Evolutionary conservation across 164 flowering plant species (phyloP).

Genomic region (Magnolia sinica): DNA sequence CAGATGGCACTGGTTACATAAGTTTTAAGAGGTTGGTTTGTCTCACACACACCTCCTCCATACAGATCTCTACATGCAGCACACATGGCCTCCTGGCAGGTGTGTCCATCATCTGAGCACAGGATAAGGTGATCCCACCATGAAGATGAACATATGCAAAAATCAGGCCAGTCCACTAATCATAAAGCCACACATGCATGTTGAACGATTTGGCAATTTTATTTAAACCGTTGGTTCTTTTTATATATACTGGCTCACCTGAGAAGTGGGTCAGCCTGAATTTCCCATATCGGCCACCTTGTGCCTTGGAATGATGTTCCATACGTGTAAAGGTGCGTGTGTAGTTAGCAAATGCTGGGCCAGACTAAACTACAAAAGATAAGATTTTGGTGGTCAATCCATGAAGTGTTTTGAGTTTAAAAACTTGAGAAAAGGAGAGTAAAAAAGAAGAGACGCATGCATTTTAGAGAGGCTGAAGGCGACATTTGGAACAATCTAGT

Average conservation of each 20-base stretch:
- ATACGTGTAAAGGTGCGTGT: too few relatives aligned
- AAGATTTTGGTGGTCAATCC: not conserved
- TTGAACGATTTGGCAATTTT: not conserved
- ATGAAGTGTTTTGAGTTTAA: not conserved
- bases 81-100: not conserved
- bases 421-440: not conserved
- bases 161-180: not conserved
- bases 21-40: not conserved
- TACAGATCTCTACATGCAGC: not conserved
- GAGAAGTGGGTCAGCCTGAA: not conserved
- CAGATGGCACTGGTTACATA: not conserved
- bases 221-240: not conserved
- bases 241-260: not conserved
- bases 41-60: not conserved
- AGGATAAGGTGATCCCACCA: not conserved
- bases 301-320: not conserved
- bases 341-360: not conserved
- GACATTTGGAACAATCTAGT: not conserved
- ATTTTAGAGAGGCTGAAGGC: not conserved
- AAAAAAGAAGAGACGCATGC: not conserved
- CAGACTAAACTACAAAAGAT: not conserved
- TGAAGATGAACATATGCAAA: not conserved
- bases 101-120: not conserved
- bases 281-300: not conserved
- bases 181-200: not conserved